Evolutionary conservation across 495 filamentous ascomycete genomes (phyloP).

Genomic region (Hyaloscypha finlandica): DNA sequence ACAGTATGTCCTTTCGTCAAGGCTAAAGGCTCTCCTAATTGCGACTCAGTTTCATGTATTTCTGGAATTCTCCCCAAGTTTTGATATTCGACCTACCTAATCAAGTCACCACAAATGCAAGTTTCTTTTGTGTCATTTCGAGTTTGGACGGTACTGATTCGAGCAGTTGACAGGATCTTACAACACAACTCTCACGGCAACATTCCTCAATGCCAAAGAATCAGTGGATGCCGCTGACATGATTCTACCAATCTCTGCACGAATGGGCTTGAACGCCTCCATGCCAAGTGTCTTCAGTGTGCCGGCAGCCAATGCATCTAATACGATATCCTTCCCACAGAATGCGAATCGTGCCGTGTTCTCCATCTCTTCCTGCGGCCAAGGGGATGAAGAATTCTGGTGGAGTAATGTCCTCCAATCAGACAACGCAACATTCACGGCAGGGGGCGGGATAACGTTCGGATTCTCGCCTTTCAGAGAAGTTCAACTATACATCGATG

Average conservation of each 20-base stretch:
- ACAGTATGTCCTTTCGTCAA: constrained; percentile 41
- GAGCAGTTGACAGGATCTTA: constrained; percentile 60
- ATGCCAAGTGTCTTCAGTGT: constrained; percentile 67
- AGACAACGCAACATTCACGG: constrained; percentile 61
- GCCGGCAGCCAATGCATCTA: constrained; percentile 62
- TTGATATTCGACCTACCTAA: constrained; percentile 38
- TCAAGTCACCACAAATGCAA: constrained; percentile 44
- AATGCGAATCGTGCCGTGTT: constrained; percentile 71
- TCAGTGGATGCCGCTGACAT: constrained; percentile 54
- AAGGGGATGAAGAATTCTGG: constrained; percentile 85
- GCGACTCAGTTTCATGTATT: constrained; percentile 43
- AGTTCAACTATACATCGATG: constrained; percentile 78
- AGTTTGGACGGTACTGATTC: not conserved
- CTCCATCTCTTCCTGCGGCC: constrained; percentile 75
- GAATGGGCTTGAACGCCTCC: constrained; percentile 47
- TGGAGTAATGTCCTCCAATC: constrained; percentile 76
- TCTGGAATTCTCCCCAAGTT: constrained; percentile 55
- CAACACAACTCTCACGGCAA: constrained; percentile 76
- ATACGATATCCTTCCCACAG: constrained; percentile 58
- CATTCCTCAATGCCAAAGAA: constrained; percentile 57
- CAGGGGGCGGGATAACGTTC: constrained; percentile 56
- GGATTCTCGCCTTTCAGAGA: constrained; percentile 81
- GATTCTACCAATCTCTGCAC: constrained; percentile 74
- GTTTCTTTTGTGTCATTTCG: not conserved
- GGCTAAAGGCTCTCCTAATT: not conserved